Evolutionary conservation across 2,329 filamentous ascomycete species (phyloP).

Genomic region (Cladosporium sp.): DNA sequence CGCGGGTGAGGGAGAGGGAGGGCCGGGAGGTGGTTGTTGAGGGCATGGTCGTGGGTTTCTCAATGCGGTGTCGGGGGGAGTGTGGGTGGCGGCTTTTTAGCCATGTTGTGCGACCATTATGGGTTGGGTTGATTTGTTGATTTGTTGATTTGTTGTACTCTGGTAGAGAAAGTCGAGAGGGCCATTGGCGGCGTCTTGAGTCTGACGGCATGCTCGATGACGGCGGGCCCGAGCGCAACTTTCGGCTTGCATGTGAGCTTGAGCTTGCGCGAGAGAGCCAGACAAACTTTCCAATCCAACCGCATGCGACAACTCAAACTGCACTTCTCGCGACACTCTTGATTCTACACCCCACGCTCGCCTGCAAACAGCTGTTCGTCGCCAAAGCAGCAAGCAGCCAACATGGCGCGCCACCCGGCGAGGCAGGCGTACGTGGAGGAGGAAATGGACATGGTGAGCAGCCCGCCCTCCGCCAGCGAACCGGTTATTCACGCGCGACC

Average conservation of each 20-base stretch:
- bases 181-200: background rate
- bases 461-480: constrained; percentile 5
- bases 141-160: background rate
- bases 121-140: background rate
- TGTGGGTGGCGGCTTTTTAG: background rate
- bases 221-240: background rate
- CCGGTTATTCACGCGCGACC: constrained; percentile 28
- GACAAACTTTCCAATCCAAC: constrained; percentile 1
- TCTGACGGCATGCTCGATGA: background rate
- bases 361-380: background rate
- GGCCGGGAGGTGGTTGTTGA: background rate
- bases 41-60: too few species aligned
- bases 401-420: constrained; percentile 68
- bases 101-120: constrained; percentile 8
- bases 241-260: background rate
- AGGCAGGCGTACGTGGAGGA: constrained; percentile 94
- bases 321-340: background rate
- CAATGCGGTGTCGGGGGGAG: background rate
- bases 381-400: background rate
- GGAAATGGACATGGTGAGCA: constrained; percentile 31
- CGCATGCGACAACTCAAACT: background rate
- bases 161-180: background rate
- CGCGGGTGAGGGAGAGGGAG: constrained; percentile 2
- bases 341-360: background rate
- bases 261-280: background rate